Evolutionary conservation across 495 filamentous ascomycete species (phyloP).

Genomic region (Neurospora pannonica): DNA sequence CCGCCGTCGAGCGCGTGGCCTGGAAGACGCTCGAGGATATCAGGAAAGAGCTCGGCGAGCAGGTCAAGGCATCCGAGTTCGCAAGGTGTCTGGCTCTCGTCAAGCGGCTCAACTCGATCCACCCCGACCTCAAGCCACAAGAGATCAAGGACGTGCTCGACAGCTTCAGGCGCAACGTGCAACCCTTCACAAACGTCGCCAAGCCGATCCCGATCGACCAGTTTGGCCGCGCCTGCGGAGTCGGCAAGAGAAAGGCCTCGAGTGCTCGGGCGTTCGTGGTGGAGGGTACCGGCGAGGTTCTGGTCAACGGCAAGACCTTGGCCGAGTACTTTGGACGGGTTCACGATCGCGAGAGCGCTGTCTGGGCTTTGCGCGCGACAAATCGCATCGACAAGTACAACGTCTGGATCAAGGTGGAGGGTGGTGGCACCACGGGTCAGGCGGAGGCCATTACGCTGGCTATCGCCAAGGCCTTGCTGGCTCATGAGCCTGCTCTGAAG

Average conservation of each 20-base stretch:
- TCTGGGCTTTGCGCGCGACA: slow-evolving; percentile 81
- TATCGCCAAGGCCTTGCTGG: slow-evolving; percentile 76
- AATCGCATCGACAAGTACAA: slow-evolving; percentile 93
- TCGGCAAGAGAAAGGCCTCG: slow-evolving; percentile 78
- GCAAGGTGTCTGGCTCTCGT: slow-evolving; percentile 62
- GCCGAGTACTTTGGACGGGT: slow-evolving; percentile 71
- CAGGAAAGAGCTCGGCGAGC: slow-evolving; percentile 62
- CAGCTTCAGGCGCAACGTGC: slow-evolving; percentile 63
- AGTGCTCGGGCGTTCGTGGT: slow-evolving; percentile 77
- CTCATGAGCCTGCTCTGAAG: slow-evolving; percentile 87
- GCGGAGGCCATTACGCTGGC: slow-evolving; percentile 91
- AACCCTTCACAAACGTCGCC: slow-evolving; percentile 53
- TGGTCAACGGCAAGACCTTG: slow-evolving; percentile 80
- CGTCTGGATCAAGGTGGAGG: slow-evolving; percentile 73
- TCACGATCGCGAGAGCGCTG: slow-evolving; percentile 88
- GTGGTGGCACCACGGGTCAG: slow-evolving; percentile 89
- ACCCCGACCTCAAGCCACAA: slow-evolving; percentile 63
- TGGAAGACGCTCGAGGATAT: slow-evolving; percentile 79
- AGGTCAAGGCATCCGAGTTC: slow-evolving; percentile 70
- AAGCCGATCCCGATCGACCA: slow-evolving; percentile 54
- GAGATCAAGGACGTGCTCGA: slow-evolving; percentile 55
- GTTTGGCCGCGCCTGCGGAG: slow-evolving; percentile 63
- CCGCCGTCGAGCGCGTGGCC: slow-evolving; percentile 62
- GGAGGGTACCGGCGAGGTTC: slow-evolving; percentile 81
- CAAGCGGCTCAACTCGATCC: slow-evolving; percentile 74